Evolutionary conservation across 164 flowering plant genomes (phyloP), one percentile per base, ranked within the genome.

Genomic region (Nymphaea thermarum): DNA sequence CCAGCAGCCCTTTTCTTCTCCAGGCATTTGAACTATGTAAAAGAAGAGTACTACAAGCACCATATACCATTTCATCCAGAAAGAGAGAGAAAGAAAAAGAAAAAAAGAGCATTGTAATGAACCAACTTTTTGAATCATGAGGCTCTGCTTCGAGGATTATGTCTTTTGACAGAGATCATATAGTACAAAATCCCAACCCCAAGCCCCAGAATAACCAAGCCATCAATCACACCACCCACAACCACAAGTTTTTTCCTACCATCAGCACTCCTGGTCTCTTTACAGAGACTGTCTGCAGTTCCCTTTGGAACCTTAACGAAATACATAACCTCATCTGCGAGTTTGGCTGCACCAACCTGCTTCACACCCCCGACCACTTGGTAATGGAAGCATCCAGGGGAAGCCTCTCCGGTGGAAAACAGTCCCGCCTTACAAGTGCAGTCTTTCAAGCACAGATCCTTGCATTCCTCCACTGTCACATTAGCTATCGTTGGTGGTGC

Each of bases 271-370:
- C 71, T 44, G 67, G 67, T 4, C 65, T 14, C 5, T 69, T 70
- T 44, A 25, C 36, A 25, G 36, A 25, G 36, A 25, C 51, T 65
- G n/a, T 17, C n/a, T 42, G 44, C 16, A 59, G 44, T 63, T 7
- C 87, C 87, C 69, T 82, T 82, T 4, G 83, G 84, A 71, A 86
- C 86, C 85, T 93, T 93, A 7, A 87, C 84, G 78, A 85, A 70
- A 68, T 77, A 89, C 65, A 71, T 79, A 65, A 75, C 65, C 43
- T 84, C 85, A 25, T 25, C 36, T 25, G 36, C 36, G 36, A 25
- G 36, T 17, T 36, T 70, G 10, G 73, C 82, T 60, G 51, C 68
- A 3, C 76, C 78, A 18, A 82, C 83, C 70, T 86, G 80, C 67
- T 83, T 90, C 8, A 87, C 72, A 41, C 98, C 98, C 44, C 81